Evolutionary conservation across 2,329 filamentous ascomycete genomes (phyloP), one percentile per base, ranked within the genome.

Genomic region (Lomentospora prolificans): DNA sequence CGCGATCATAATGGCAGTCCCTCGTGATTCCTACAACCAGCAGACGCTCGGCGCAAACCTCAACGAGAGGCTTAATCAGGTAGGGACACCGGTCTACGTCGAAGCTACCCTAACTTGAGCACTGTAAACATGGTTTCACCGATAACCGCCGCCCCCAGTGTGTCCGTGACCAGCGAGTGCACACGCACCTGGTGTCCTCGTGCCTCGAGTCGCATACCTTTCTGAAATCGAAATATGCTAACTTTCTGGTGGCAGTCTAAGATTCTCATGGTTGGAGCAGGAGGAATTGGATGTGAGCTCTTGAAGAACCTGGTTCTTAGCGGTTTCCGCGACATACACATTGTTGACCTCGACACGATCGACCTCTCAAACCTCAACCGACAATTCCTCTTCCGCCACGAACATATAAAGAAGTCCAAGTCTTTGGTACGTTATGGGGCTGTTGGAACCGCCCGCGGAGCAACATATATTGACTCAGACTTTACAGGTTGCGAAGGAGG

Each of bases 341-440:
- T 97, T 50, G 90, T 99, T 62, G 94, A 99, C 70, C 87, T 99
- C 58, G 94, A 99, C 70, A 99, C 94, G 1, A 97, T 99, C 72
- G 94, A 99, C 67, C 79, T 99, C 22, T 96, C 90, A 73, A 99
- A 99, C 67, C 80, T 99, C 53, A 99, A 99, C 65, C 88, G 94
- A 56, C 94, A 99, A 70, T 99, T 99, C 65, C 84, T 99, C 51
- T 99, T 99, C 70, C 83, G 91, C 59, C 87, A 92, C 64, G 91
- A 97, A 68, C 94, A 99, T 66, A 97, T 99, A 72, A 97, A 96
- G 72, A 96, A 96, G 70, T 84, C 92, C 1, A 99, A 99, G 69
- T 91, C 94, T 53, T 72, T 95, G 72, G 91, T 94, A 77, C 60
- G 82, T 14, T n/a, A 10, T 8, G 9, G n/a, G 33, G 30, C 8